Evolutionary conservation across 768 basidiomycete genomes (phyloP).

Genomic region (Leccinum rimulosum): DNA sequence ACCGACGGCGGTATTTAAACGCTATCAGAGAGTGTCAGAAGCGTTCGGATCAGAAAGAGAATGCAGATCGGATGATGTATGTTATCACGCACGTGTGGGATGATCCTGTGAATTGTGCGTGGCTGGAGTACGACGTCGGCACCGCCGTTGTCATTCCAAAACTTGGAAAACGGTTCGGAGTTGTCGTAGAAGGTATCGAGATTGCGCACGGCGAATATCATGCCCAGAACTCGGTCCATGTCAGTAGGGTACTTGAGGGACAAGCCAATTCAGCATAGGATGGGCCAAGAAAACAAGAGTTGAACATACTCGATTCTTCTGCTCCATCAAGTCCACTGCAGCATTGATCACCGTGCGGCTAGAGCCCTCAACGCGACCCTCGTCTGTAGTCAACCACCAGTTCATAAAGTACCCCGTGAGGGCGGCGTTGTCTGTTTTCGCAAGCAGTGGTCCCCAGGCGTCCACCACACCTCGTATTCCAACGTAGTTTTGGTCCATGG

Average conservation of each 20-base stretch:
- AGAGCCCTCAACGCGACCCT: slow-evolving; percentile 8
- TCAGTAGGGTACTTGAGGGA: slow-evolving; percentile 7
- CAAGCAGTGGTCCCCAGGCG: slow-evolving; percentile 38
- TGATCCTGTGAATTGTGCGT: slow-evolving; percentile 31
- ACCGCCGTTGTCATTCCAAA: slow-evolving; percentile 24
- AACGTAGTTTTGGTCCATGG: too few species aligned
- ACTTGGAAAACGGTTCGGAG: slow-evolving; percentile 36
- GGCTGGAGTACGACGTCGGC: slow-evolving; percentile 22
- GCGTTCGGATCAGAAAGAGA: too few species aligned
- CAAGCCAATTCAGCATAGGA: not conserved
- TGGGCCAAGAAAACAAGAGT: not conserved
- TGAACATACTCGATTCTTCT: slow-evolving; percentile 17
- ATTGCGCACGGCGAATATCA: slow-evolving; percentile 1
- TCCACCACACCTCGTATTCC: slow-evolving; percentile 28
- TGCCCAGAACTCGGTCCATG: not conserved
- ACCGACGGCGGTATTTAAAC: slow-evolving; percentile 27
- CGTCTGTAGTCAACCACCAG: slow-evolving; percentile 29
- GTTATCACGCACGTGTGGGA: slow-evolving; percentile 39
- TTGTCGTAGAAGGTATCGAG: slow-evolving; percentile 38
- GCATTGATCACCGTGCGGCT: not conserved
- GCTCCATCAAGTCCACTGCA: slow-evolving; percentile 13
- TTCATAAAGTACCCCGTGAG: slow-evolving; percentile 49
- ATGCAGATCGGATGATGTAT: not conserved
- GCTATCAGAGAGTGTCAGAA: slow-evolving; percentile 12
- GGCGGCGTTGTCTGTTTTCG: slow-evolving; percentile 28